These are phyloP conservation scores for Didymella exigua DNA, from an alignment of 2,329 filamentous ascomycete species.

Conservation along the genomic window DNA sequence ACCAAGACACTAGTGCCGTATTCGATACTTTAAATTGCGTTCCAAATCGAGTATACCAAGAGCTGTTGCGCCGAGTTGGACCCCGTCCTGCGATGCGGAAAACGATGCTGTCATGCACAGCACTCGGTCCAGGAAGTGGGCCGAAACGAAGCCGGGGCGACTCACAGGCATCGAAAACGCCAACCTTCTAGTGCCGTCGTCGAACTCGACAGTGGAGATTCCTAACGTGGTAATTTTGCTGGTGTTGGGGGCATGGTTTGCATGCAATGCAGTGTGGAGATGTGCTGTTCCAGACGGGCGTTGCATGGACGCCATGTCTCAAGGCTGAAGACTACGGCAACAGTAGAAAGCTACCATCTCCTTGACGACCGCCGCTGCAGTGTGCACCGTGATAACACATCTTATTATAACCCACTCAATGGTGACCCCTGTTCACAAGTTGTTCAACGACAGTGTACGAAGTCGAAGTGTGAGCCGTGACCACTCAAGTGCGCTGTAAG, in stretches of 20 bases:
- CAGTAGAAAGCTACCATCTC: no score
- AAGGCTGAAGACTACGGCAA: neutral
- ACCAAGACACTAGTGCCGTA: conserved; percentile 38
- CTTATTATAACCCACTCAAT: neutral
- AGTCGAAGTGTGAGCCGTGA: neutral
- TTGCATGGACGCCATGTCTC: neutral
- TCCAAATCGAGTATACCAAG: conserved; percentile 29
- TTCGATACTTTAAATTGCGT: conserved; percentile 25
- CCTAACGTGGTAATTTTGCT: conserved; percentile 3
- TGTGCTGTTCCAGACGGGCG: conserved; percentile 2
- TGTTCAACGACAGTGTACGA: neutral
- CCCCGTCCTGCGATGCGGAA: conserved; percentile 1
- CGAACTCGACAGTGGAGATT: conserved; percentile 5
- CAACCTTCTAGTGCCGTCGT: conserved; percentile 30
- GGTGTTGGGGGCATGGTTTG: neutral
- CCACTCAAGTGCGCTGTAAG: neutral
- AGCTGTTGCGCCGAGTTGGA: conserved; percentile 4
- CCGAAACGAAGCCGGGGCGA: conserved; percentile 7
- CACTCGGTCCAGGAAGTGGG: neutral
- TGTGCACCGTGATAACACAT: neutral
- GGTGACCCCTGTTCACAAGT: no score
- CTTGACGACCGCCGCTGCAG: neutral
- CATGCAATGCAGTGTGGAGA: neutral
- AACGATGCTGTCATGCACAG: conserved; percentile 3
- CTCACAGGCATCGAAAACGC: conserved; percentile 17